Conservation (phyloP, 306 rosid species). For the Malus fusca region DNA sequence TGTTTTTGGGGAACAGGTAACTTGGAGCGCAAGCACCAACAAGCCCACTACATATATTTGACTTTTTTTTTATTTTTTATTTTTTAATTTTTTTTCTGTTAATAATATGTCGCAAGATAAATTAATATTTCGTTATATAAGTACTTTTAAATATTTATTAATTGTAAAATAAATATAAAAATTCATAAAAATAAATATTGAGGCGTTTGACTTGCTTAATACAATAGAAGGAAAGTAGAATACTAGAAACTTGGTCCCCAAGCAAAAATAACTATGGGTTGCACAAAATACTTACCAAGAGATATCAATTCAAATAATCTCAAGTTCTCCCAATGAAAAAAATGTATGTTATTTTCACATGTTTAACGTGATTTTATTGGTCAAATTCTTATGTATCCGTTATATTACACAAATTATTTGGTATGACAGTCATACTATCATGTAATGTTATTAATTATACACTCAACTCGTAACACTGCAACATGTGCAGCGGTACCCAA, state of each 20-base stretch:
- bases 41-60: neutral
- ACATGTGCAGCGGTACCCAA: no score
- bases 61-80: neutral
- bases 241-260: conserved; percentile 10
- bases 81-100: no score
- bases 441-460: no score
- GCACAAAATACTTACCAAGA: no score
- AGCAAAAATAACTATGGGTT: neutral
- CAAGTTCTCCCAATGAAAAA: neutral
- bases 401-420: no score
- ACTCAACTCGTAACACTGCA: no score
- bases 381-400: neutral
- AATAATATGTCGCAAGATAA: neutral
- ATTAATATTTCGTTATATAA: neutral
- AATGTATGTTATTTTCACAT: neutral
- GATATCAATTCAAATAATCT: neutral
- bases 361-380: neutral
- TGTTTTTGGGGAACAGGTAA: neutral
- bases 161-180: no score
- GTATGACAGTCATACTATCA: neutral
- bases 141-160: no score
- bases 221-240: neutral
- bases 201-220: neutral
- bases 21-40: conserved; percentile 7
- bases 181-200: no score